phyloP scores from a whole-genome alignment of 257 asterid genomes.

The Rehmannia glutinosa region DNA sequence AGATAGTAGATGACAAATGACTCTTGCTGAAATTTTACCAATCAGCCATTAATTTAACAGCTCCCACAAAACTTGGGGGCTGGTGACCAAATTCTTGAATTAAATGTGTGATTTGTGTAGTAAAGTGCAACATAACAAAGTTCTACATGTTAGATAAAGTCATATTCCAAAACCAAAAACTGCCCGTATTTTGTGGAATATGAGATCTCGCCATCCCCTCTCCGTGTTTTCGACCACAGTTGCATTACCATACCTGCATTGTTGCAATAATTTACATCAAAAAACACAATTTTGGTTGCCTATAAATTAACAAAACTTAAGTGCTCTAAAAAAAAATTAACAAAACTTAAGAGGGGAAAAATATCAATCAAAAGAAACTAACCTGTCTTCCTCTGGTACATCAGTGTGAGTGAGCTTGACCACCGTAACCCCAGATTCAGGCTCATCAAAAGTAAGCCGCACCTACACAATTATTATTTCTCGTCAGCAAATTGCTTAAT shows the following conservation, averaged over 20 bases:
- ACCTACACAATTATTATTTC: constrained; percentile 45
- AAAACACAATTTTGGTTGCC: background rate
- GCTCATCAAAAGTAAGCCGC: constrained; percentile 78
- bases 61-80: constrained; percentile 20
- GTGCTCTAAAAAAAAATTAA: background rate
- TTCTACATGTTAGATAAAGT: background rate
- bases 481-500: background rate
- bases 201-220: constrained; percentile 96
- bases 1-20: no score
- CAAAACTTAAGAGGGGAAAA: background rate
- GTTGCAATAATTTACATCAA: background rate
- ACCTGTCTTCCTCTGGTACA: constrained; percentile 97
- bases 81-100: background rate
- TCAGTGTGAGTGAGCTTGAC: constrained; percentile 73
- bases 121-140: constrained; percentile 9
- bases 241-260: constrained; percentile 73
- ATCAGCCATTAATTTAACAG: constrained; percentile 6
- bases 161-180: constrained; percentile 61
- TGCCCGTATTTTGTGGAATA: constrained; percentile 73
- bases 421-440: constrained; percentile 77
- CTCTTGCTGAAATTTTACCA: background rate
- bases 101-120: background rate
- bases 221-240: constrained; percentile 95
- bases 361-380: constrained; percentile 13
- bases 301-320: background rate